phyloP scores from a whole-genome alignment of 768 basidiomycete species.

The Boletus rufocinnamomeus region DNA sequence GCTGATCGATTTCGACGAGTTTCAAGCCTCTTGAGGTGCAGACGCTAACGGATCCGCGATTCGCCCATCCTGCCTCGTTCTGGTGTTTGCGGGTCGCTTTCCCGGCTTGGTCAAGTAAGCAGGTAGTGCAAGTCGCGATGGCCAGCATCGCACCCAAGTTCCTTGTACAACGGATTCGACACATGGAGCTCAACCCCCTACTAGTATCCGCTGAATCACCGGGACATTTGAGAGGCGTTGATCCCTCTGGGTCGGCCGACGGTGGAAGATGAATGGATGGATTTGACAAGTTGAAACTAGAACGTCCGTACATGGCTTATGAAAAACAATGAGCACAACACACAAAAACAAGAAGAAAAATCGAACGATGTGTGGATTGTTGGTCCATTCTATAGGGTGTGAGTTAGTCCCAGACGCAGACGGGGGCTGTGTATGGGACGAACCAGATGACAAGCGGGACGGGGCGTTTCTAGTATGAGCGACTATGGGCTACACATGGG shows the following conservation, averaged over 20 bases:
- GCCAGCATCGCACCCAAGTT: not conserved
- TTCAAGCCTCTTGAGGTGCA: not conserved
- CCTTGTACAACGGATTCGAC: not conserved
- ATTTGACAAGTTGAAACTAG: not conserved
- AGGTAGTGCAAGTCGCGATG: not conserved
- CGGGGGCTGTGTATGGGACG: too few relatives aligned
- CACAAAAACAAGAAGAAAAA: not conserved
- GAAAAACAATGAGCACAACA: not conserved
- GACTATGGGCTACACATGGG: constrained; percentile 22
- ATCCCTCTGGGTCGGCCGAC: not conserved
- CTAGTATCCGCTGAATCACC: too few relatives aligned
- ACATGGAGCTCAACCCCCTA: not conserved
- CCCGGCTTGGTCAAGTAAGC: not conserved
- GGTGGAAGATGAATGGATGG: not conserved
- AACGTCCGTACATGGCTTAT: not conserved
- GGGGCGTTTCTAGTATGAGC: too few relatives aligned
- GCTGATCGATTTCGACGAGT: too few relatives aligned
- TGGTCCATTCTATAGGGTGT: too few relatives aligned
- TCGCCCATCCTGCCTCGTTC: not conserved
- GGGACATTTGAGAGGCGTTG: not conserved
- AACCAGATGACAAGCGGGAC: too few relatives aligned
- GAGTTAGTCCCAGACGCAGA: too few relatives aligned
- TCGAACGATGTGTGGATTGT: not conserved
- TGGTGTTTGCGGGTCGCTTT: not conserved
- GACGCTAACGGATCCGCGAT: not conserved